A percentile compares a stretch with the other conserved stretches of the same genome.
phyloP scores from a whole-genome alignment of 2,329 filamentous ascomycete species.

The Clarireedia homoeocarpa region DNA sequence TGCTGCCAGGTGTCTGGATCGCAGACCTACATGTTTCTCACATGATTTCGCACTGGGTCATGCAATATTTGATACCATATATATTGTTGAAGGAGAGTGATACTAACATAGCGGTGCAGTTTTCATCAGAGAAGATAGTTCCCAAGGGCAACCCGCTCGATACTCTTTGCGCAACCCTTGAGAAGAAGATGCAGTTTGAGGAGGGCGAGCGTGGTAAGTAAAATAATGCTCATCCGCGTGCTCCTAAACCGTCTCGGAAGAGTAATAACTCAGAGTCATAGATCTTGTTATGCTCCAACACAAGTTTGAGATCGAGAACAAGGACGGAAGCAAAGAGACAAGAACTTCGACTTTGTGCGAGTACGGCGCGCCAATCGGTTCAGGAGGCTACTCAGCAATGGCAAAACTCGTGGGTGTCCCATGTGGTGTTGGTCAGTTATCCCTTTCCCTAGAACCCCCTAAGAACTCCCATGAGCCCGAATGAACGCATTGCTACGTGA shows the following conservation, averaged over 20 bases:
- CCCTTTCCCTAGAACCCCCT: too few species aligned
- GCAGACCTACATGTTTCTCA: too few species aligned
- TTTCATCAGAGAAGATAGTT: conserved; percentile 60
- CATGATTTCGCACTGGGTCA: too few species aligned
- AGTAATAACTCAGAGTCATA: too few species aligned
- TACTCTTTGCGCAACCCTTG: conserved; percentile 81
- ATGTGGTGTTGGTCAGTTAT: conserved; percentile 43
- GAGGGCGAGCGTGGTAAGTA: conserved; percentile 54
- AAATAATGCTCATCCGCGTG: too few species aligned
- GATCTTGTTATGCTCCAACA: conserved; percentile 76
- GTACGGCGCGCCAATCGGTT: conserved; percentile 58
- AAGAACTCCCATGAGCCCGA: too few species aligned
- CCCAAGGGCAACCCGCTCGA: conserved; percentile 76
- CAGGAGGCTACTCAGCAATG: conserved; percentile 71
- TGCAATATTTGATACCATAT: too few species aligned
- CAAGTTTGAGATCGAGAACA: conserved; percentile 77
- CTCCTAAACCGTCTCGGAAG: too few species aligned
- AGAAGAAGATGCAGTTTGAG: conserved; percentile 86
- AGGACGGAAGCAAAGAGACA: conserved; percentile 70
- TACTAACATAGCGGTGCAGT: conserved; percentile 24
- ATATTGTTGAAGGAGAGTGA: too few species aligned
- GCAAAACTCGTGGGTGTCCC: conserved; percentile 73
- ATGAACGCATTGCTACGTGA: too few species aligned
- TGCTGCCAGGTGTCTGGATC: too few species aligned
- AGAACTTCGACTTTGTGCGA: conserved; percentile 74